Conservation (phyloP, 495 filamentous ascomycete genomes). For the Hypomontagnella submonticulosa region DNA sequence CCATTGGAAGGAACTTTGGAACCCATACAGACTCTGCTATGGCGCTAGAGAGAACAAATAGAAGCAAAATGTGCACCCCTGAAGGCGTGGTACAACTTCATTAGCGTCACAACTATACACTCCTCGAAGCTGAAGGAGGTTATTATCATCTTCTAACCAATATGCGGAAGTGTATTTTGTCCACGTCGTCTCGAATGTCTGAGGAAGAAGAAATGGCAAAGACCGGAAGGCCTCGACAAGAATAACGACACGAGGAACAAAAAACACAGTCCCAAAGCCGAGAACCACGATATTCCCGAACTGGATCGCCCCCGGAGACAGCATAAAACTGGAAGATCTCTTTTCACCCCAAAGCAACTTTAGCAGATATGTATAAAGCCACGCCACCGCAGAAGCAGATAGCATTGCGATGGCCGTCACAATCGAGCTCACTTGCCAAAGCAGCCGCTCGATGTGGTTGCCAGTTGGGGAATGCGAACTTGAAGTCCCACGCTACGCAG, state of each 20-base stretch:
- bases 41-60: too few relatives aligned
- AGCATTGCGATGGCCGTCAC: neutral
- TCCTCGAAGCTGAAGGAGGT: too few relatives aligned
- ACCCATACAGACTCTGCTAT: too few relatives aligned
- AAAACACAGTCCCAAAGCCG: neutral
- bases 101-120: too few relatives aligned
- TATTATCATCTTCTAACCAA: too few relatives aligned
- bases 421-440: neutral
- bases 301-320: too few relatives aligned
- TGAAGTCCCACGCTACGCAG: neutral
- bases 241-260: neutral
- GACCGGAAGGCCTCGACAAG: constrained; percentile 9
- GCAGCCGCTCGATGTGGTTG: neutral
- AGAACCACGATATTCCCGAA: neutral
- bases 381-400: neutral
- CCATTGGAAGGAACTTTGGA: too few relatives aligned
- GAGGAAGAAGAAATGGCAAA: neutral
- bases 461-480: too few relatives aligned
- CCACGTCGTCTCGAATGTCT: constrained; percentile 5
- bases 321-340: neutral
- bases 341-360: neutral
- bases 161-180: too few relatives aligned
- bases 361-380: neutral
- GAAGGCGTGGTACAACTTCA: too few relatives aligned
- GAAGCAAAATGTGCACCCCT: too few relatives aligned